A percentile compares a stretch with the other conserved stretches of the same genome.
phyloP scores from a whole-genome alignment of 2,329 filamentous ascomycete species.

The Capronia epimyces region DNA sequence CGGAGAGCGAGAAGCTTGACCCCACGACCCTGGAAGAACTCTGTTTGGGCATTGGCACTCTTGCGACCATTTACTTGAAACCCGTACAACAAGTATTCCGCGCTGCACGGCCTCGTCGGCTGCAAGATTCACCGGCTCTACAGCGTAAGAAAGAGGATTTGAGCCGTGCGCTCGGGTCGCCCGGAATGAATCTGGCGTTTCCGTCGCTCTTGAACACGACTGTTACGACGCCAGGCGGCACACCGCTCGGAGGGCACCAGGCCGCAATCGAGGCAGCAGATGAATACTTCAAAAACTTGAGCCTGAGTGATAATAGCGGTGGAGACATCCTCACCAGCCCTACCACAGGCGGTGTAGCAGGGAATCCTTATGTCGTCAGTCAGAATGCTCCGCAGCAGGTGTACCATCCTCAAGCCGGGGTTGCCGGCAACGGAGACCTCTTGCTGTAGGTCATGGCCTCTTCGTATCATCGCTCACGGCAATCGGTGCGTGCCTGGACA shows the following conservation, averaged over 20 bases:
- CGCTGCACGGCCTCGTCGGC: conserved; percentile 69
- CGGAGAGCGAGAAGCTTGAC: conserved; percentile 91
- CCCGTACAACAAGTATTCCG: conserved; percentile 97
- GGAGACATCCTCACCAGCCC: conserved; percentile 44
- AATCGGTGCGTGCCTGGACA: too few relatives aligned
- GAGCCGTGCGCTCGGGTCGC: conserved; percentile 33
- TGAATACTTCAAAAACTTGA: conserved; percentile 77
- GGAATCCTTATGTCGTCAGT: conserved; percentile 63
- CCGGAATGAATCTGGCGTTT: conserved; percentile 25
- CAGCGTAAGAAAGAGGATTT: conserved; percentile 60
- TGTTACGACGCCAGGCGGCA: conserved; percentile 27
- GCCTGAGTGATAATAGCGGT: conserved; percentile 60
- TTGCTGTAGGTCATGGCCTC: conserved; percentile 13
- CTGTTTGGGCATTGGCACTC: conserved; percentile 90
- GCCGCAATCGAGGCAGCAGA: conserved; percentile 79
- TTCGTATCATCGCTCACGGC: too few relatives aligned
- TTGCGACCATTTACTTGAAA: conserved; percentile 96
- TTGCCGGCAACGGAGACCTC: conserved; percentile 37
- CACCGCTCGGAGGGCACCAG: conserved; percentile 45
- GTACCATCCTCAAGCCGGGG: conserved; percentile 63
- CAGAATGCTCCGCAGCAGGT: conserved; percentile 73
- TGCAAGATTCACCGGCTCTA: conserved; percentile 78
- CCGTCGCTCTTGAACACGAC: conserved; percentile 30
- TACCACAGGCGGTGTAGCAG: conserved; percentile 27
- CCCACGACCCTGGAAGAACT: conserved; percentile 89